A percentile compares a stretch with the other conserved stretches of the same genome.
Evolutionary conservation across 2,329 filamentous ascomycete genomes (phyloP).

Genomic region (Aphanoascus verrucosus): DNA sequence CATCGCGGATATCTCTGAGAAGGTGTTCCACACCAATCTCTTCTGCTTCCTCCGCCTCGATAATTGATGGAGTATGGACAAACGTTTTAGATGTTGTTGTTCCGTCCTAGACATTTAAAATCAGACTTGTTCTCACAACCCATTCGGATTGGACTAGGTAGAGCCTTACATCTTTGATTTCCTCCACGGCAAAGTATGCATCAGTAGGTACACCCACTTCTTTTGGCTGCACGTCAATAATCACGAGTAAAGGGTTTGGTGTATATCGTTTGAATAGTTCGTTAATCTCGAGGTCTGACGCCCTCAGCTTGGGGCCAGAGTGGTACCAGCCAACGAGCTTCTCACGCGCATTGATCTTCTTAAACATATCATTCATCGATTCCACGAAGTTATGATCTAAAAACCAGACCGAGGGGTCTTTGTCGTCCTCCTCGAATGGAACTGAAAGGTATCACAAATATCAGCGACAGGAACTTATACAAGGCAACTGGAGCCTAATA

Average conservation of each 20-base stretch:
- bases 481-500: conserved; percentile 12
- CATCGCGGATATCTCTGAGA: conserved; percentile 93
- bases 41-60: conserved; percentile 97
- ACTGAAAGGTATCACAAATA: conserved; percentile 45
- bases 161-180: conserved; percentile 89
- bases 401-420: conserved; percentile 98
- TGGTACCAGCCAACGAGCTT: conserved; percentile 99
- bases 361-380: conserved; percentile 99
- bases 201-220: conserved; percentile 96
- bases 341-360: conserved; percentile 97
- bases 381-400: conserved; percentile 99
- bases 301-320: conserved; percentile 90
- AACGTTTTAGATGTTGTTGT: conserved; percentile 96
- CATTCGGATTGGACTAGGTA: neutral
- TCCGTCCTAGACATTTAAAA: conserved; percentile 57
- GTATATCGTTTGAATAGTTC: conserved; percentile 99
- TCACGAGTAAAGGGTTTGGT: conserved; percentile 88
- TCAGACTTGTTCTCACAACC: neutral
- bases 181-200: conserved; percentile 97
- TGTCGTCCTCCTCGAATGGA: conserved; percentile 97
- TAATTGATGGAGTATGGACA: conserved; percentile 94
- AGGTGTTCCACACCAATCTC: conserved; percentile 98
- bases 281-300: conserved; percentile 97
- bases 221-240: conserved; percentile 97
- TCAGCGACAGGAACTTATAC: conserved; percentile 5